phyloP scores from a whole-genome alignment of 768 basidiomycete species.

The Rhizopogon vulgaris region DNA sequence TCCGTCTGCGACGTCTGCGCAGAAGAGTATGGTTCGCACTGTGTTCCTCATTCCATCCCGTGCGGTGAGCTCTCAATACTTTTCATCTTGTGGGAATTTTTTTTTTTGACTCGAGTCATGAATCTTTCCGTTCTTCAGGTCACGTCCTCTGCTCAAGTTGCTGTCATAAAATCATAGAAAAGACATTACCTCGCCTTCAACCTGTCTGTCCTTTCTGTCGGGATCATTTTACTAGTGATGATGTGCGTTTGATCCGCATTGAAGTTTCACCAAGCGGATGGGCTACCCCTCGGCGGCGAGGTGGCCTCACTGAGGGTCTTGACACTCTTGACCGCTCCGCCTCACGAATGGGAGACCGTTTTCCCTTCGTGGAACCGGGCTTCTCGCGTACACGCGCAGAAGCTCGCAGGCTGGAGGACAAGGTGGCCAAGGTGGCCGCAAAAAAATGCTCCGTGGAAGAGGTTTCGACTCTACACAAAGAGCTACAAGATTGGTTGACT shows the following conservation, averaged over 20 bases:
- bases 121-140: conserved; percentile 35
- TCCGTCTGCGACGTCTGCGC: conserved; percentile 88
- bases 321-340: conserved; percentile 36
- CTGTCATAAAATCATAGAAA: conserved; percentile 77
- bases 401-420: conserved; percentile 67
- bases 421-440: conserved; percentile 69
- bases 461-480: conserved; percentile 69
- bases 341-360: conserved; percentile 42
- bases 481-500: conserved; percentile 71
- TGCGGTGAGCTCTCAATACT: conserved; percentile 49
- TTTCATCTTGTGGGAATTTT: conserved; percentile 16
- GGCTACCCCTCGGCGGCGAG: conserved; percentile 57
- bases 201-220: conserved; percentile 85
- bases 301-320: conserved; percentile 40
- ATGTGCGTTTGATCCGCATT: conserved; percentile 71
- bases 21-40: conserved; percentile 74
- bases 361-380: conserved; percentile 39
- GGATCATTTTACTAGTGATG: conserved; percentile 60
- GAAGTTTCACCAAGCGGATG: conserved; percentile 68
- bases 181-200: conserved; percentile 61
- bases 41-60: conserved; percentile 73
- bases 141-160: conserved; percentile 76
- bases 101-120: conserved; percentile 15
- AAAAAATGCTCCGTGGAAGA: conserved; percentile 89
- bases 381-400: conserved; percentile 41